Evolutionary conservation across 768 basidiomycete species (phyloP), one percentile per base, ranked within the genome.

Genomic region (Lyophyllum atratum): DNA sequence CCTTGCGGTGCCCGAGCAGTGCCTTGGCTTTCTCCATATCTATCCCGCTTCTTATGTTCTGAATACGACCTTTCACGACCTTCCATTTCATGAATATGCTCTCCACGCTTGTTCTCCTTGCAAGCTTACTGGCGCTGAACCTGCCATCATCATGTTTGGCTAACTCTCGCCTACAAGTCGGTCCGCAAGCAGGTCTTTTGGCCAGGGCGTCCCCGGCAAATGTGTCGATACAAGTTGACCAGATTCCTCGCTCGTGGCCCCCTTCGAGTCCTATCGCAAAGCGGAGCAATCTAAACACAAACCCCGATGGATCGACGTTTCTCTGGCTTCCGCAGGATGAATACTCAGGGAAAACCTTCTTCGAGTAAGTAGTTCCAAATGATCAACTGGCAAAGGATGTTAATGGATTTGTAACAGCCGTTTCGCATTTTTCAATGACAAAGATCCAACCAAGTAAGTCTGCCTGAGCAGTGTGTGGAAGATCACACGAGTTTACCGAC

Each of bases 251-350:
- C 44, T n/a, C 45, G 17, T 34, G 46, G 25, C 45, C 49, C 42
- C 53, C 47, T n/a, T 50, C 55, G 33, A 51, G 26, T n/a, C 44
- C 56, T 40, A 54, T 64, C 17, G 45, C 50, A 33, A 64, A 65
- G 47, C 60, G 69, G 37, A 67, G 59, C 47, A 65, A 70, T 55
- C 56, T 80, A 28, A 78, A 80, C 54, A 72, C 70, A 24, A 76
- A 76, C 39, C 58, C 77, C 2, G 74, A 85, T 57, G 81, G 78
- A 17, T 74, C 82, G 4, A 77, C 70, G 7, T 85, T 82, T 61
- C 65, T 90, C 6, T 92, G 89, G 89, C 72, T 88, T 14, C 80
- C 82, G 11, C 67, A 89, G 70, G 88, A 89, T 65, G 82, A 80
- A 4, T 90, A 87, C 65, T 76, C 80, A 43, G 89, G 90, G 14